A percentile compares a stretch with the other conserved stretches of the same genome.
Evolutionary conservation across 148 eudicot species (phyloP).

Genomic region (Nepenthes gracilis): DNA sequence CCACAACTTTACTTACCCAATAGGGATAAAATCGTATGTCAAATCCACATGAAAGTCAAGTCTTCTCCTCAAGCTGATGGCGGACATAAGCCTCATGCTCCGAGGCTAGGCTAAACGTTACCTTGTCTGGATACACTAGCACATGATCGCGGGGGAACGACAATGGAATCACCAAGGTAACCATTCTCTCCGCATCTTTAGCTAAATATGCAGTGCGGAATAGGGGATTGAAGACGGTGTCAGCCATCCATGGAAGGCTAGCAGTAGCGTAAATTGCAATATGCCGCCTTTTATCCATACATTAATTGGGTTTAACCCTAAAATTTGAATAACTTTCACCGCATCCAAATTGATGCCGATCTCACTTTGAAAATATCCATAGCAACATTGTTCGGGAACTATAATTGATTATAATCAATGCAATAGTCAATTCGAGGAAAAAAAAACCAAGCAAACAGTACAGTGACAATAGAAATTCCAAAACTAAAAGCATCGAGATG

Average conservation of each 20-base stretch:
- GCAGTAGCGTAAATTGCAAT: constrained; percentile 94
- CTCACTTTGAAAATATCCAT: too few relatives aligned
- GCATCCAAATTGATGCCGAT: too few relatives aligned
- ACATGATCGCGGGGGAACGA: constrained; percentile 58
- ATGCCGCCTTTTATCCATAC: constrained; percentile 64
- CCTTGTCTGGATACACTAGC: constrained; percentile 63
- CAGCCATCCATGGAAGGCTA: constrained; percentile 98
- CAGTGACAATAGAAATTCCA: too few relatives aligned
- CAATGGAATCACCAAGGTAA: constrained; percentile 88
- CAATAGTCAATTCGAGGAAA: too few relatives aligned
- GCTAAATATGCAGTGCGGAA: constrained; percentile 94
- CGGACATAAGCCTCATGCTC: constrained; percentile 79
- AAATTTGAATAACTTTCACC: too few relatives aligned
- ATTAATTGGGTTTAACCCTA: constrained; percentile 2
- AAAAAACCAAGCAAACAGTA: too few relatives aligned
- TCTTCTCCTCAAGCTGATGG: constrained; percentile 78
- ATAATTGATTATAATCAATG: too few relatives aligned
- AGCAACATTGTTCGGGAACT: too few relatives aligned
- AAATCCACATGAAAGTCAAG: constrained; percentile 39
- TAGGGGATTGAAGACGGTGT: constrained; percentile 87
- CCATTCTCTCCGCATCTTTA: constrained; percentile 46
- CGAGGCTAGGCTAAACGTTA: constrained; percentile 40
- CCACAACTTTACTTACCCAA: constrained; percentile 28
- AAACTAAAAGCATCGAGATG: too few relatives aligned
- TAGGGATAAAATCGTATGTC: constrained; percentile 76